Conservation (phyloP, 2,329 filamentous ascomycete species). For the Talaromyces sp. region DNA sequence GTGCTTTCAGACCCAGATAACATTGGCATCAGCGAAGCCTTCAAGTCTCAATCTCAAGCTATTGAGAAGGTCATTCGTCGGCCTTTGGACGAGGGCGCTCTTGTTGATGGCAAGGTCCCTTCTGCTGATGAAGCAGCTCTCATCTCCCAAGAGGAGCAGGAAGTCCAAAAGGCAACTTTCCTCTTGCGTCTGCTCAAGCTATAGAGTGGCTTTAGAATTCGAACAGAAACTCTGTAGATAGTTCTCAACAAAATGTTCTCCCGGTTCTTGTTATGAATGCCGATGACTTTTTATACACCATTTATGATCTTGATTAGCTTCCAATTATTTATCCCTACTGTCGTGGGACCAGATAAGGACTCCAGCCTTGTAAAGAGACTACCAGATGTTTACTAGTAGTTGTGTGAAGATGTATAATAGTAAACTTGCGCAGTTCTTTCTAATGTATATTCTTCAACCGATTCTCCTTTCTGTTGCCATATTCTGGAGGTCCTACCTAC, state of each 20-base stretch:
- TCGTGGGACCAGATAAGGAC: no score
- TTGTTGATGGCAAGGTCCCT: constrained; percentile 60
- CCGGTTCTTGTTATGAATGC: neutral
- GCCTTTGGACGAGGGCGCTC: constrained; percentile 70
- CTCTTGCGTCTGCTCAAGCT: constrained; percentile 75
- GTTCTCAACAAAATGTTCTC: neutral
- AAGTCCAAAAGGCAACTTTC: constrained; percentile 81
- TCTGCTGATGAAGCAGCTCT: constrained; percentile 59
- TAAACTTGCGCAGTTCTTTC: no score
- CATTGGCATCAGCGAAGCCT: constrained; percentile 70
- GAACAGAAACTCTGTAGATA: neutral
- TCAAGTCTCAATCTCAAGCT: constrained; percentile 65
- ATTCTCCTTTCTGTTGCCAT: no score
- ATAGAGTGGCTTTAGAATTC: constrained; percentile 43
- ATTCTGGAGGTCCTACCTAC: no score
- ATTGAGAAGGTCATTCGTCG: constrained; percentile 79
- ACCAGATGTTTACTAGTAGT: no score
- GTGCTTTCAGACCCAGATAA: constrained; percentile 78
- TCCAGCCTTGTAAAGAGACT: no score
- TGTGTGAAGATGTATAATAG: no score
- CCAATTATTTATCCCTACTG: no score
- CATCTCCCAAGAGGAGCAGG: constrained; percentile 81
- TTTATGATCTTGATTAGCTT: no score
- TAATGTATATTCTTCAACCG: no score
- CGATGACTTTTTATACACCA: neutral